Percentiles rank a stretch among this genome's conserved stretches.
These are phyloP conservation scores for Botrytis pseudocinerea DNA, from an alignment of 2,329 filamentous ascomycete species.

Conservation along the genomic window DNA sequence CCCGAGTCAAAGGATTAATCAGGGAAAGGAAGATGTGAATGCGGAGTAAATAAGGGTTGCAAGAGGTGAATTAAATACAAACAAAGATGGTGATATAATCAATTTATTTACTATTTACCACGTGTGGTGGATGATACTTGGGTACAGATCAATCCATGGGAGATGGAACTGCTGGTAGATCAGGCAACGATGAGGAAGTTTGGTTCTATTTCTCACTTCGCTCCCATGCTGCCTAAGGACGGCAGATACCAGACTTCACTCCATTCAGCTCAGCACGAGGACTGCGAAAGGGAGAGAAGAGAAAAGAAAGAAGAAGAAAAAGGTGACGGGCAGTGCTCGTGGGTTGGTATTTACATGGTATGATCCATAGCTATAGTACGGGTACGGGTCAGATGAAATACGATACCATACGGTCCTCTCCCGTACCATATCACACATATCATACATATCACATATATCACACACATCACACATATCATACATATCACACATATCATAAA, in stretches of 20 bases:
- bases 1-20: neutral
- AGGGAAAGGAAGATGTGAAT: neutral
- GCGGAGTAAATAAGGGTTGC: neutral
- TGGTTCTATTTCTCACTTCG: neutral
- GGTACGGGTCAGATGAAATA: neutral
- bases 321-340: neutral
- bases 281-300: neutral
- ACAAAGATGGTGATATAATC: neutral
- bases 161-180: neutral
- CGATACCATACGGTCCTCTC: neutral
- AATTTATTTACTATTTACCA: neutral
- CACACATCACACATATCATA: too few relatives aligned
- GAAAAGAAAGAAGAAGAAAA: too few relatives aligned
- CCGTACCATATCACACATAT: too few relatives aligned
- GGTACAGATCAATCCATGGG: neutral
- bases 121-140: neutral
- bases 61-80: neutral
- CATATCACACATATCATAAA: too few relatives aligned
- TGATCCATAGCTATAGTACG: neutral
- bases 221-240: neutral
- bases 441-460: too few relatives aligned
- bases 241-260: neutral
- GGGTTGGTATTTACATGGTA: neutral
- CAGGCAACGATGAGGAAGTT: neutral
- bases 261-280: neutral